Conservation (phyloP, 2,329 filamentous ascomycete species). For the Pestalotiopsis sp. region DNA sequence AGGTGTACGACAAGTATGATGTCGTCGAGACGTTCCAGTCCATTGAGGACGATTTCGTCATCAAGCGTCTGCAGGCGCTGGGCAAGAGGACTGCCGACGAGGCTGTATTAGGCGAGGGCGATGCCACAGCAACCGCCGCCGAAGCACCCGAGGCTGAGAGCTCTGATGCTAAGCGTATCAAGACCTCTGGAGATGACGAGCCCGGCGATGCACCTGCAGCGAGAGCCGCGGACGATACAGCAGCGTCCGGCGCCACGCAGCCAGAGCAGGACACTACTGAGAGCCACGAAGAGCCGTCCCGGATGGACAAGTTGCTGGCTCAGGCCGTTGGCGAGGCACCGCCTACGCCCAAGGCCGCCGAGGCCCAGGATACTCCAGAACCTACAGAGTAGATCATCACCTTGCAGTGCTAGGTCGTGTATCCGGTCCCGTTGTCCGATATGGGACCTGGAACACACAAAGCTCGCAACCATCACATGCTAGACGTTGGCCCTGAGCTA, state of each 20-base stretch:
- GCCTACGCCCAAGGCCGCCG: not conserved
- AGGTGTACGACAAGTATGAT: slow-evolving; percentile 40
- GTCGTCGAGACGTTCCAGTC: slow-evolving; percentile 32
- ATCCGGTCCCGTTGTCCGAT: not conserved
- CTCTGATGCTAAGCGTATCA: slow-evolving; percentile 4
- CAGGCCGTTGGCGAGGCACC: slow-evolving; percentile 10
- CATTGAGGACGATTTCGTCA: slow-evolving; percentile 25
- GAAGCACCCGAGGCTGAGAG: not conserved
- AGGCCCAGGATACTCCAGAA: not conserved
- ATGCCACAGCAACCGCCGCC: not conserved
- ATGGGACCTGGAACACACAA: not conserved
- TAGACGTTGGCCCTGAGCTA: not conserved
- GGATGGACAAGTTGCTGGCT: slow-evolving; percentile 10
- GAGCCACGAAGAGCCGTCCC: not conserved
- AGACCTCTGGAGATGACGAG: not conserved
- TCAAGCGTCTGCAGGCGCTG: slow-evolving; percentile 19
- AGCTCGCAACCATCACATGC: not conserved
- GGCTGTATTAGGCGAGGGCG: slow-evolving; percentile 1
- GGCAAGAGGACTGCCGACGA: slow-evolving; percentile 15
- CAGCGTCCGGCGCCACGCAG: not conserved
- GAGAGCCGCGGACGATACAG: not conserved
- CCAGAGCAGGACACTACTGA: not conserved
- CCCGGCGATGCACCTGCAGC: not conserved
- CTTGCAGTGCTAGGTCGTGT: not conserved
- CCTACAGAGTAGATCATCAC: not conserved